Conservation (phyloP, 768 basidiomycete genomes). For the Suillus ampliporus region DNA sequence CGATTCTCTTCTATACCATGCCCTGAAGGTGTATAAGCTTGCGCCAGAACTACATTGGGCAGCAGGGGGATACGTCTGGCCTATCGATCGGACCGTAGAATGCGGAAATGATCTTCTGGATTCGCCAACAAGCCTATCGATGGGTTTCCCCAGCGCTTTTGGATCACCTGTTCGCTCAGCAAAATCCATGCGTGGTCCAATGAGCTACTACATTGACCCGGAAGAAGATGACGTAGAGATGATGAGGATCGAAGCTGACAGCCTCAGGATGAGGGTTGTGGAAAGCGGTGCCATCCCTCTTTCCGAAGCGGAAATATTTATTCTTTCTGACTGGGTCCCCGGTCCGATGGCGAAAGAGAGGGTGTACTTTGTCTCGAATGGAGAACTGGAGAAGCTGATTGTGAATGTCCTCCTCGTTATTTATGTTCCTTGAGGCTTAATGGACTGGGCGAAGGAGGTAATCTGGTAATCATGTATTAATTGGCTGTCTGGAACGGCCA, state of each 20-base stretch:
- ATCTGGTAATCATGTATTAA: constrained; percentile 7
- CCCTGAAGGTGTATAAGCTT: constrained; percentile 78
- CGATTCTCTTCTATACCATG: constrained; percentile 77
- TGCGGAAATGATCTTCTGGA: constrained; percentile 52
- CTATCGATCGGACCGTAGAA: constrained; percentile 72
- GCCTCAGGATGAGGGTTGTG: constrained; percentile 61
- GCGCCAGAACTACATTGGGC: constrained; percentile 78
- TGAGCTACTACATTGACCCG: constrained; percentile 49
- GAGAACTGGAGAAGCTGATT: constrained; percentile 72
- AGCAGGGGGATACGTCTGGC: constrained; percentile 85
- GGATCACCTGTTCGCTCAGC: constrained; percentile 27
- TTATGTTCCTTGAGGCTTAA: constrained; percentile 57
- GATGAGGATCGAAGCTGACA: constrained; percentile 34
- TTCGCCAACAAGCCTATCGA: constrained; percentile 22
- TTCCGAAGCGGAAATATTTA: constrained; percentile 62
- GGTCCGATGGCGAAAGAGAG: constrained; percentile 63
- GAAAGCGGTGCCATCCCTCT: constrained; percentile 72
- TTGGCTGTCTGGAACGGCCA: constrained; percentile 6
- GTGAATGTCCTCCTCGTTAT: constrained; percentile 79
- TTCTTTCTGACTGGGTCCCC: constrained; percentile 60
- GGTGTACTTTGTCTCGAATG: constrained; percentile 69
- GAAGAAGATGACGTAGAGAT: constrained; percentile 43
- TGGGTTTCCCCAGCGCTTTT: constrained; percentile 33
- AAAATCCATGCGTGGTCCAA: constrained; percentile 49
- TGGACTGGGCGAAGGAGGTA: not conserved